Base-by-base conservation (phyloP, 129 eudicot genomes). In the Pittosporum tobira region DNA sequence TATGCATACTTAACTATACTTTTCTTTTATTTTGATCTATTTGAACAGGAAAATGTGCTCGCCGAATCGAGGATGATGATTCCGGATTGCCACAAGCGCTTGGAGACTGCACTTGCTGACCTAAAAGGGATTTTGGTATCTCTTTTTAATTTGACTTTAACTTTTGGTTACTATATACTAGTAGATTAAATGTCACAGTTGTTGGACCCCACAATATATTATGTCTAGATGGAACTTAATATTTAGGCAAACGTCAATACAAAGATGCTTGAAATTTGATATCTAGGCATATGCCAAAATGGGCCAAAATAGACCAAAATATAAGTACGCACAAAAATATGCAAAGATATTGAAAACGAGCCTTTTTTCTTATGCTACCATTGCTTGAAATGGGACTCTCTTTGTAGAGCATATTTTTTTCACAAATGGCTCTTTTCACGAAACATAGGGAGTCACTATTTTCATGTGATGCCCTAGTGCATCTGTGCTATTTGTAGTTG, bases 61-160 rank as follows among this genome's bases (percentile, higher is more conserved):
- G 94, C 87, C 58, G 96, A 88, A 81, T 88, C 96, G 60, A 78
- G 96, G 82, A 84, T 88, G 94, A 88, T 88, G 96, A 71, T 88
- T 61, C 96, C 96, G 22, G 96, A 88, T 61, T 88, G 96, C 62
- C 87, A 62, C 71, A 88, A 88, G 79, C 94, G 96, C 18, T 45
- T 88, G 51, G 96, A 88, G 73, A 74, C 87, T 50, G 73, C 96
- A 63, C 65, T 88, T 15, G 75, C 78, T 14, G 94, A 88, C 70
- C 81, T 88, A n/a, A 81, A 81, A 73, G 96, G 77, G 27, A 73
- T 75, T 24, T 44, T 88, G 90, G 96, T 88, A 81, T n/a, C 19
- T 23, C n/a, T 26, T 24, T 29, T 5, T 18, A 24, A n/a, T 56
- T 20, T 52, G 14, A 4, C 47, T 53, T 11, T 19, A 34, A 29